These are phyloP conservation scores for Pseudopediastrum boryanum DNA, from an alignment of 139 green algal species.

Conservation along the genomic window DNA sequence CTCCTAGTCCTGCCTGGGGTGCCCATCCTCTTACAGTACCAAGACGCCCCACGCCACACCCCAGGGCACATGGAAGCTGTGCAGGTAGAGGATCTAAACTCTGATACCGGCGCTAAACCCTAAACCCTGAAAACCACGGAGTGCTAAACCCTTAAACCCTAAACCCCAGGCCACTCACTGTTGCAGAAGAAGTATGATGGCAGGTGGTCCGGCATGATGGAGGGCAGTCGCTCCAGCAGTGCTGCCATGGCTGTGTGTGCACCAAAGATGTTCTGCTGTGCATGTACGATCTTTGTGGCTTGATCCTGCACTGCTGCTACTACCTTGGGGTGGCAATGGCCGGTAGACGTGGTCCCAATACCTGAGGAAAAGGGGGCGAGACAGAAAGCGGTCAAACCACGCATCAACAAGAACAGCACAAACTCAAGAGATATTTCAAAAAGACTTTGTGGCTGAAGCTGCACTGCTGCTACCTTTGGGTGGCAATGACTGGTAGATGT, in stretches of 20 bases:
- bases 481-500: slow-evolving; percentile 82
- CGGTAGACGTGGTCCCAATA: slow-evolving; percentile 80
- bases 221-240: slow-evolving; percentile 32
- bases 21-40: too few relatives aligned
- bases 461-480: slow-evolving; percentile 69
- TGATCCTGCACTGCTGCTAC: slow-evolving; percentile 80
- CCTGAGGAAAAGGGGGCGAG: slow-evolving; percentile 39
- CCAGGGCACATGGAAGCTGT: too few relatives aligned
- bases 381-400: neutral
- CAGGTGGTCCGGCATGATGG: slow-evolving; percentile 61
- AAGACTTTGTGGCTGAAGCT: too few relatives aligned
- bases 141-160: too few relatives aligned
- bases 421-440: too few relatives aligned
- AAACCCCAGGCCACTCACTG: too few relatives aligned
- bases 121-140: too few relatives aligned
- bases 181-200: slow-evolving; percentile 72
- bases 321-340: slow-evolving; percentile 85
- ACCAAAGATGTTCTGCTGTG: slow-evolving; percentile 85
- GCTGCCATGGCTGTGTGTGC: slow-evolving; percentile 17
- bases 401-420: neutral
- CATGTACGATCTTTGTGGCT: slow-evolving; percentile 71
- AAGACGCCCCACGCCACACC: too few relatives aligned
- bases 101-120: too few relatives aligned
- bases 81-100: too few relatives aligned
- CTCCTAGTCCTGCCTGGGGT: too few relatives aligned